Conservation (phyloP, 163 green algal genomes). For the Chlamydomonas reinhardtii region DNA sequence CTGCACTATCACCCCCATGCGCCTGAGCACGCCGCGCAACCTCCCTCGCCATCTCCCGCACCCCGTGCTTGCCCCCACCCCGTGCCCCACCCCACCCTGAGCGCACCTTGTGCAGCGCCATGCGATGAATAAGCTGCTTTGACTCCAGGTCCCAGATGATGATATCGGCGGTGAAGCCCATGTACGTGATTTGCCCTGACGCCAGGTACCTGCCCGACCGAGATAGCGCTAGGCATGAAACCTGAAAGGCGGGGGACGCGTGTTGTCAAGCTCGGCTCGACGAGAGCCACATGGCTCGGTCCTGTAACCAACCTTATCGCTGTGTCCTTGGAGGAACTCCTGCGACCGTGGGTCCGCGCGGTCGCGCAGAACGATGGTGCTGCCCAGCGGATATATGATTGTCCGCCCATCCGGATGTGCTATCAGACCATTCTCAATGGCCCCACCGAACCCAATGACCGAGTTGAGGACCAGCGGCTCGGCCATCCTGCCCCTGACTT, state of each 20-base stretch:
- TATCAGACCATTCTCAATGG: constrained; percentile 75
- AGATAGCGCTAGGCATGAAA: constrained; percentile 84
- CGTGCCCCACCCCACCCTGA: too few relatives aligned
- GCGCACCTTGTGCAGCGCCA: constrained; percentile 89
- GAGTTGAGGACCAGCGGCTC: constrained; percentile 55
- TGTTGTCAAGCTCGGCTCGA: too few relatives aligned
- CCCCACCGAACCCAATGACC: constrained; percentile 74
- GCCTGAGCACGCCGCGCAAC: too few relatives aligned
- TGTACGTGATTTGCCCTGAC: constrained; percentile 85
- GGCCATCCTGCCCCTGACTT: constrained; percentile 42
- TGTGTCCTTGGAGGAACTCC: constrained; percentile 88
- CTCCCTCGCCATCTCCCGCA: too few relatives aligned
- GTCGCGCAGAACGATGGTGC: constrained; percentile 81
- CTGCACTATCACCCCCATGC: too few relatives aligned
- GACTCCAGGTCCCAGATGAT: constrained; percentile 90
- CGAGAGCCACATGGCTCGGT: too few relatives aligned
- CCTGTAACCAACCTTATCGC: constrained; percentile 68
- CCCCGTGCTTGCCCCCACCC: too few relatives aligned
- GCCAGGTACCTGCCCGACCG: constrained; percentile 79
- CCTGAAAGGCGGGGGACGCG: constrained; percentile 51
- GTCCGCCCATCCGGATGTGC: constrained; percentile 79
- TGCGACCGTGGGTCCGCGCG: constrained; percentile 70
- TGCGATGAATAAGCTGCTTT: constrained; percentile 75
- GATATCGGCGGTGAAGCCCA: constrained; percentile 89
- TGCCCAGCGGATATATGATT: constrained; percentile 87